Percentiles rank a stretch among this genome's conserved stretches.
phyloP scores from a whole-genome alignment of 2,329 filamentous ascomycete species.

The Lachnellula arida region DNA sequence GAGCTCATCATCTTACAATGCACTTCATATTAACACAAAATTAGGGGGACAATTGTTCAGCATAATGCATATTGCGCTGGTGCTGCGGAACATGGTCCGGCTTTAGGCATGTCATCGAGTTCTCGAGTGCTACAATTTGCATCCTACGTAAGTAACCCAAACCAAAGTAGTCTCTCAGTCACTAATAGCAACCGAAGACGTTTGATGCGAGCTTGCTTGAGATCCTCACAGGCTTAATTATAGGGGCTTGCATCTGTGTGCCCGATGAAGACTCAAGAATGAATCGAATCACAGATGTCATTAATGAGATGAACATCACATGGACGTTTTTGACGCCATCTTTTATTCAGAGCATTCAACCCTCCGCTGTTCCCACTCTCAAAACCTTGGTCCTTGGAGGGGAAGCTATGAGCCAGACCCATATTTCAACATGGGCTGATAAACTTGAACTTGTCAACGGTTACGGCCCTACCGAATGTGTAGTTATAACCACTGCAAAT shows the following conservation, averaged over 20 bases:
- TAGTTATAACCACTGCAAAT: slow-evolving; percentile 15
- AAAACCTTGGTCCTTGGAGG: slow-evolving; percentile 25
- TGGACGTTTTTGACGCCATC: slow-evolving; percentile 29
- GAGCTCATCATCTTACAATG: too few species aligned
- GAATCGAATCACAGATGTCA: slow-evolving; percentile 34
- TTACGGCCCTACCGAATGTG: slow-evolving; percentile 36
- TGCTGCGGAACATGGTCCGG: neutral
- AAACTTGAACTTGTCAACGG: slow-evolving; percentile 37
- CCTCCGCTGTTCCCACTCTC: slow-evolving; percentile 22
- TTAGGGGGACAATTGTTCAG: slow-evolving; percentile 1
- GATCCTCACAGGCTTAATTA: slow-evolving; percentile 30
- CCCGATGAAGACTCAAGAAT: slow-evolving; percentile 36
- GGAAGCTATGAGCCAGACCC: slow-evolving; percentile 34
- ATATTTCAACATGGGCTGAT: slow-evolving; percentile 36
- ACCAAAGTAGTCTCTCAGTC: neutral
- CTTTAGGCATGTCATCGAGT: neutral
- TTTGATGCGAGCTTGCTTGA: slow-evolving; percentile 39
- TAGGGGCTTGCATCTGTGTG: slow-evolving; percentile 38
- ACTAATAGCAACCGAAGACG: slow-evolving; percentile 14
- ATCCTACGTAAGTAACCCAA: neutral
- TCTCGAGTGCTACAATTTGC: slow-evolving; percentile 8
- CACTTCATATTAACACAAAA: neutral
- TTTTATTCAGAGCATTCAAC: slow-evolving; percentile 23
- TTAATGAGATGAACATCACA: slow-evolving; percentile 21
- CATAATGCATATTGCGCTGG: slow-evolving; percentile 22